Base-by-base conservation (phyloP, 1,284 basidiomycete genomes). In the Papiliotrema flavescens region DNA sequence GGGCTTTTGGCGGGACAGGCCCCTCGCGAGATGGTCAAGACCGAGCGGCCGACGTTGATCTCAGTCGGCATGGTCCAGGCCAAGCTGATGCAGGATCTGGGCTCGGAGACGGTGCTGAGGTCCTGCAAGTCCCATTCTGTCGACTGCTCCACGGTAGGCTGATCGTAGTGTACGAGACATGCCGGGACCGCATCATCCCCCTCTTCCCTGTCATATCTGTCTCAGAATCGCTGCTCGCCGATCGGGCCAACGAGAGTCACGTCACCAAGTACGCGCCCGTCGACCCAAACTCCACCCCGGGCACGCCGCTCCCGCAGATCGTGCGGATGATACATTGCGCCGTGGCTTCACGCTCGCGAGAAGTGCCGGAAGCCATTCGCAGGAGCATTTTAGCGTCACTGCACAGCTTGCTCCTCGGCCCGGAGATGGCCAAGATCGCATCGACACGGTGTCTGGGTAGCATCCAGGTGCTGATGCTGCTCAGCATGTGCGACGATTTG, bases 161-260 rank as follows among this genome's bases (percentile, higher is more conserved):
- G 43, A 44, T 4, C 15, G 43, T 20, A 57, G 55, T 57, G 20
- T 49, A 49, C n/a, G 50, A 53, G 42, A 57, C 50, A 6, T 47
- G 46, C 19, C 28, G 51, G 11, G 42, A 47, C 24, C 45, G 47
- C 14, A 53, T 57, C 40, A 53, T 53, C 22, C 50, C 55, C 32
- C 19, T 57, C 23, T 57, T 57, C 46, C 55, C 55, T 3, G 55
- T 57, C 50, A 49, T 57, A 15, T 53, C 55, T 3, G 47, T 49
- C 24, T 45, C 51, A 7, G 55, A 57, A 36, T 49, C 46, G 28
- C 45, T 57, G 9, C 40, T 51, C 7, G 34, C 54, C 24, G 54
- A 56, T n/a, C 34, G 49, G 15, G 43, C 55, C 6, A 39, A 36
- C 19, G 45, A 56, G 17, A 32, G 46, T n/a, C 48, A 56, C 35